phyloP scores from a whole-genome alignment of 2,329 filamentous ascomycete species.

The Colletotrichum tofieldiae region DNA sequence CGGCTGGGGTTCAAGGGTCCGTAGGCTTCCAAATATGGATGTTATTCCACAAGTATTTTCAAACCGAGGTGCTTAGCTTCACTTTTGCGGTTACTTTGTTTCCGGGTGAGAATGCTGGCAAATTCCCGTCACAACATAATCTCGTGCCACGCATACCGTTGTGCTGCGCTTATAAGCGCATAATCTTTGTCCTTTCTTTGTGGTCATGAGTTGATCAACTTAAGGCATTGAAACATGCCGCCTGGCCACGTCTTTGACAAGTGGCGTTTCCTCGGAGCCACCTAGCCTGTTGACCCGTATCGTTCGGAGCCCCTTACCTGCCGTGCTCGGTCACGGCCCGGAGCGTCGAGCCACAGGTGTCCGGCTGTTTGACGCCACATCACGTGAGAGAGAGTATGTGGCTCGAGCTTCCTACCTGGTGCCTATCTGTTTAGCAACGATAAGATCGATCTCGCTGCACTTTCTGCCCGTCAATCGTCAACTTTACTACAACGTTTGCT shows the following conservation, averaged over 20 bases:
- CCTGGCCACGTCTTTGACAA: not conserved
- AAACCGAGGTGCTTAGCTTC: not conserved
- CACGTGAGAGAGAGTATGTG: not conserved
- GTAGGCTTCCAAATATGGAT: slow-evolving; percentile 29
- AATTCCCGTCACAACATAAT: too few relatives aligned
- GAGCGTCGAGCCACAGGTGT: not conserved
- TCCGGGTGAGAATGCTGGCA: not conserved
- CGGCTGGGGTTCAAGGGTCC: slow-evolving; percentile 3
- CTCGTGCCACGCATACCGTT: not conserved
- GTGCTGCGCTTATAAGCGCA: not conserved
- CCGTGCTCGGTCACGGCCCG: not conserved
- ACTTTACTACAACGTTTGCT: not conserved
- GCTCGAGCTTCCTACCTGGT: not conserved
- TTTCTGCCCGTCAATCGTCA: not conserved
- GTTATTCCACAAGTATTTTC: not conserved
- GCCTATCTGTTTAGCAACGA: not conserved
- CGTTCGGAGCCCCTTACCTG: not conserved
- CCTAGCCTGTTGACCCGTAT: not conserved
- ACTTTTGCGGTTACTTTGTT: not conserved
- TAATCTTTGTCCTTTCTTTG: not conserved
- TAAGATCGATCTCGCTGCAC: not conserved
- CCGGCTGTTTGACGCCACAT: not conserved
- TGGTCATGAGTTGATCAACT: too few relatives aligned
- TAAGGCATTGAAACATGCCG: not conserved
- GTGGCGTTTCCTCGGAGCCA: not conserved